These are phyloP conservation scores for Lecanosticta acicola DNA, from an alignment of 2,329 filamentous ascomycete species.

Conservation along the genomic window DNA sequence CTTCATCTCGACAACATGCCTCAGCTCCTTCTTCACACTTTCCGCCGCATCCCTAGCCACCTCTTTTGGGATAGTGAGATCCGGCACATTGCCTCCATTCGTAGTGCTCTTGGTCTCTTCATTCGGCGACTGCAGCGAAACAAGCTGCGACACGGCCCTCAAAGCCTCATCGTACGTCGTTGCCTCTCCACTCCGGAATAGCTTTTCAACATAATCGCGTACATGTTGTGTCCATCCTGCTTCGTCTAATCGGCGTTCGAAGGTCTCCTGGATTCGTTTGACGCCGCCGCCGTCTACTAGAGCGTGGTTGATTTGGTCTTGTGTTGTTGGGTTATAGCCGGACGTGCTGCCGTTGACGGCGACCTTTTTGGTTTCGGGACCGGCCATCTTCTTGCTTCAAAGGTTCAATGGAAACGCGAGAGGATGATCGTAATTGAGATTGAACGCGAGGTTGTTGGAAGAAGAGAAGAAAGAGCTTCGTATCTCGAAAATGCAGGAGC, in stretches of 20 bases:
- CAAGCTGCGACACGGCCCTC: slow-evolving; percentile 46
- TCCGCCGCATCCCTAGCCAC: slow-evolving; percentile 50
- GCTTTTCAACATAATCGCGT: slow-evolving; percentile 48
- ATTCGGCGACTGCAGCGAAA: slow-evolving; percentile 22
- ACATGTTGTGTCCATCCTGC: slow-evolving; percentile 56
- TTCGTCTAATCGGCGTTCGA: slow-evolving; percentile 52
- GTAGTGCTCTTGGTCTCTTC: slow-evolving; percentile 13
- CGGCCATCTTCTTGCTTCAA: no score
- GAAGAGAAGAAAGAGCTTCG: neutral
- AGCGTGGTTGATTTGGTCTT: slow-evolving; percentile 40
- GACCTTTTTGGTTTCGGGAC: slow-evolving; percentile 25
- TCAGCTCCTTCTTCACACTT: slow-evolving; percentile 46
- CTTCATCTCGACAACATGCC: slow-evolving; percentile 23
- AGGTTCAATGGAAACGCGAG: neutral
- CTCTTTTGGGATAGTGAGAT: slow-evolving; percentile 29
- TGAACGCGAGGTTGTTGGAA: neutral
- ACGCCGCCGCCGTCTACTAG: slow-evolving; percentile 47
- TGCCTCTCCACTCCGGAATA: slow-evolving; percentile 54
- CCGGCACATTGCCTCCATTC: slow-evolving; percentile 18
- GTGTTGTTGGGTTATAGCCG: slow-evolving; percentile 35
- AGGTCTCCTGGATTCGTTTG: slow-evolving; percentile 50
- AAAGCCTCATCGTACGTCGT: slow-evolving; percentile 53
- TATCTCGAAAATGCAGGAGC: neutral
- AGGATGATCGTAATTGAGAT: neutral
- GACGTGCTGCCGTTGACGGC: slow-evolving; percentile 39